Evolutionary conservation across 306 rosid genomes (phyloP).

Genomic region (Hylodesmum podocarpum): DNA sequence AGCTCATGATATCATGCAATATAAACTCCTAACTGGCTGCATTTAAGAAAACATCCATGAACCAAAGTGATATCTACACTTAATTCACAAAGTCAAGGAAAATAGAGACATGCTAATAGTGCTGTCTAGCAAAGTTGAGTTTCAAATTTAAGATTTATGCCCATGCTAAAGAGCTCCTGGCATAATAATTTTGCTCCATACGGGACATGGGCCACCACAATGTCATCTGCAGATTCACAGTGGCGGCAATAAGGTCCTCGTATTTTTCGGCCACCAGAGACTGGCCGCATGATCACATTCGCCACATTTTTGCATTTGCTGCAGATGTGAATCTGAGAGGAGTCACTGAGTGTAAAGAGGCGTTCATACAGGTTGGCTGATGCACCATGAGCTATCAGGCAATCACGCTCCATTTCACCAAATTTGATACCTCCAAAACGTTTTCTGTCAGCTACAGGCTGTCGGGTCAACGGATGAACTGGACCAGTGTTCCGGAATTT

Average conservation of each 20-base stretch:
- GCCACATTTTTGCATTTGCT: conserved; percentile 76
- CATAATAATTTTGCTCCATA: conserved; percentile 84
- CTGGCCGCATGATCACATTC: conserved; percentile 65
- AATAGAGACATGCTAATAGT: not conserved
- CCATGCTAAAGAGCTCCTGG: conserved; percentile 99
- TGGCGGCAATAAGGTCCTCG: conserved; percentile 88
- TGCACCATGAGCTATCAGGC: conserved; percentile 95
- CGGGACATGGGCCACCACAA: conserved; percentile 73
- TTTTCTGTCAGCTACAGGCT: conserved; percentile 95
- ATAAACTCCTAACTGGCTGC: not conserved
- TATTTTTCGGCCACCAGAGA: conserved; percentile 74
- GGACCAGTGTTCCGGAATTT: conserved; percentile 97
- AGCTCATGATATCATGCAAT: not conserved
- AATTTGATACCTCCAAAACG: conserved; percentile 96
- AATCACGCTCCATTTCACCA: conserved; percentile 99
- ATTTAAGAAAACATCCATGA: conserved; percentile 22
- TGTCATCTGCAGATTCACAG: conserved; percentile 75
- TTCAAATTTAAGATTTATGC: conserved; percentile 83
- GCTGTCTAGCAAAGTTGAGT: conserved; percentile 55
- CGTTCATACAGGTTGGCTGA: conserved; percentile 94
- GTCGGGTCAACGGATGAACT: conserved; percentile 95
- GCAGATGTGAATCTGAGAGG: conserved; percentile 80
- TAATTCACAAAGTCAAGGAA: conserved; percentile 3
- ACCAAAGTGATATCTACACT: conserved; percentile 17
- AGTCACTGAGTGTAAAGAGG: conserved; percentile 90